A percentile compares a stretch with the other conserved stretches of the same genome.
These are phyloP conservation scores for Globisporangium acanthophoron DNA, from an alignment of 352 stramenopile species.

Conservation along the genomic window DNA sequence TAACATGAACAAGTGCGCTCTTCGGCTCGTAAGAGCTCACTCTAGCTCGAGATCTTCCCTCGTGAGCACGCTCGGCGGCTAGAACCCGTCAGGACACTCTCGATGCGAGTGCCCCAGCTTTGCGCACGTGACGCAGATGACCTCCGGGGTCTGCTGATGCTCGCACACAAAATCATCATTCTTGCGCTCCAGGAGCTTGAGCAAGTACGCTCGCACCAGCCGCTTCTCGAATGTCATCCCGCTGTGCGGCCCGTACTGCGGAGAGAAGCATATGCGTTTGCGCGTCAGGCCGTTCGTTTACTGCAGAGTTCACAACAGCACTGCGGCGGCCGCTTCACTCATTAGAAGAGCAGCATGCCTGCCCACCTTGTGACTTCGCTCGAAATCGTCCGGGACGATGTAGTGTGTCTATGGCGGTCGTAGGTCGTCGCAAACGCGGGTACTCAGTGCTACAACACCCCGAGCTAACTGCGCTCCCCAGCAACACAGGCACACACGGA, in stretches of 20 bases:
- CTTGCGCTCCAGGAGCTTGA: slow-evolving; percentile 37
- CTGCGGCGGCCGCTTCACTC: not conserved
- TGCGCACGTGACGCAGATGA: slow-evolving; percentile 57
- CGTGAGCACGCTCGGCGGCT: not conserved
- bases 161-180: not conserved
- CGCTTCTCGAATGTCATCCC: slow-evolving; percentile 54
- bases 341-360: not conserved
- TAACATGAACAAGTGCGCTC: too few relatives aligned
- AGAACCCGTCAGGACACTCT: slow-evolving; percentile 57
- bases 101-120: slow-evolving; percentile 39
- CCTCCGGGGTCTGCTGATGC: slow-evolving; percentile 8
- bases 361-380: slow-evolving; percentile 37
- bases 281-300: too few relatives aligned
- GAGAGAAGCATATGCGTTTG: slow-evolving; percentile 1
- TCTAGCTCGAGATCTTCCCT: too few relatives aligned
- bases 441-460: too few relatives aligned
- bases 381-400: slow-evolving; percentile 37
- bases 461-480: not conserved
- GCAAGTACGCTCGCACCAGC: slow-evolving; percentile 49
- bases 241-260: slow-evolving; percentile 53
- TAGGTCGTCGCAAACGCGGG: not conserved
- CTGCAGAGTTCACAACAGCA: not conserved
- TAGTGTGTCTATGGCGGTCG: slow-evolving; percentile 33
- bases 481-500: not conserved
- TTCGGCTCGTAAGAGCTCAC: too few relatives aligned